These are phyloP conservation scores for Diaporthe nobilis DNA, from an alignment of 2,329 filamentous ascomycete species.

Conservation along the genomic window DNA sequence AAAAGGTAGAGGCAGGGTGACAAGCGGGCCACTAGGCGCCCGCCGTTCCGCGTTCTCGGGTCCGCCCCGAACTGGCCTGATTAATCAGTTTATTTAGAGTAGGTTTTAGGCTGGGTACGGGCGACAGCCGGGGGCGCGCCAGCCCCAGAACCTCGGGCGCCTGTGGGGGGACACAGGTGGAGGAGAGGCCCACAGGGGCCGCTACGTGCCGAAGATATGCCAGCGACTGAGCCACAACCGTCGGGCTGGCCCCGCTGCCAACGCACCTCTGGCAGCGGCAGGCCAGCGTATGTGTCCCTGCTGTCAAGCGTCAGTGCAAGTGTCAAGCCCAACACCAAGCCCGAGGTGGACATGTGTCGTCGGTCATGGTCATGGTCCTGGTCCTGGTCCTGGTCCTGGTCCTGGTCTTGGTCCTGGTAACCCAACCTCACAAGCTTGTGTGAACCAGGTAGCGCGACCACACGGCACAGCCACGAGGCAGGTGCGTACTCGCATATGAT, in stretches of 20 bases:
- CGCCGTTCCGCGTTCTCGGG: slow-evolving; percentile 29
- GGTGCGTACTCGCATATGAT: background rate
- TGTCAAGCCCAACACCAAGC: background rate
- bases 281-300: background rate
- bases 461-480: slow-evolving; percentile 6
- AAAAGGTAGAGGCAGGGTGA: background rate
- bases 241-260: slow-evolving; percentile 18
- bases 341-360: background rate
- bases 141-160: background rate
- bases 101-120: background rate
- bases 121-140: slow-evolving; percentile 3
- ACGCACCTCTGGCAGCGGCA: background rate
- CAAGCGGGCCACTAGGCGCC: slow-evolving; percentile 16
- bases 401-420: background rate
- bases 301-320: background rate
- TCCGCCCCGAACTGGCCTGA: slow-evolving; percentile 29
- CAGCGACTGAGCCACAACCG: slow-evolving; percentile 28
- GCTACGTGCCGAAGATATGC: slow-evolving; percentile 27
- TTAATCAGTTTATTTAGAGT: slow-evolving; percentile 18
- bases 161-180: slow-evolving; percentile 16
- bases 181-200: slow-evolving; percentile 4
- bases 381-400: background rate
- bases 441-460: background rate
- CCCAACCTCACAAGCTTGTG: background rate
- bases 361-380: background rate